phyloP scores from a whole-genome alignment of 495 filamentous ascomycete genomes.

The Xylaria acuta region DNA sequence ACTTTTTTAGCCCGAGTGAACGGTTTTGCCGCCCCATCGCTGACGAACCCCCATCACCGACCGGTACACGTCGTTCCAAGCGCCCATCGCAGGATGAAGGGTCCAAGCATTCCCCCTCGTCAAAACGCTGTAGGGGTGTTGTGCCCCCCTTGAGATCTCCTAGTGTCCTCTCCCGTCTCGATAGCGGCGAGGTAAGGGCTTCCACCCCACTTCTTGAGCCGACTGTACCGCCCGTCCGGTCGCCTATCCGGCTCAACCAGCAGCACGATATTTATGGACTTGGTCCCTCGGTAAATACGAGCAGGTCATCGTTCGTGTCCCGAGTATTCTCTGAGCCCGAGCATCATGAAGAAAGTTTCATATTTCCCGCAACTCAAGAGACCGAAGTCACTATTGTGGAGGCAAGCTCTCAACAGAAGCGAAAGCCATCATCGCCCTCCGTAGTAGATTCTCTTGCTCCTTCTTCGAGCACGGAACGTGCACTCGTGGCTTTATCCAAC shows the following conservation, averaged over 20 bases:
- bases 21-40: neutral
- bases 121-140: conserved; percentile 21
- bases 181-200: conserved; percentile 35
- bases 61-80: conserved; percentile 10
- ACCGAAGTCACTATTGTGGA: conserved; percentile 40
- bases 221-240: neutral
- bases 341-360: conserved; percentile 10
- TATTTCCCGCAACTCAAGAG: conserved; percentile 25
- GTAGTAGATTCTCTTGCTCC: conserved; percentile 31
- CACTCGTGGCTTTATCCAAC: conserved; percentile 29
- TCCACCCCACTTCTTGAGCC: conserved; percentile 28
- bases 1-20: conserved; percentile 25
- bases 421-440: conserved; percentile 27
- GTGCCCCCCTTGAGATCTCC: conserved; percentile 22
- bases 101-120: conserved; percentile 4
- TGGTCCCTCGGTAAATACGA: conserved; percentile 28
- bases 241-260: neutral
- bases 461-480: conserved; percentile 37
- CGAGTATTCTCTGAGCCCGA: conserved; percentile 37
- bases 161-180: conserved; percentile 35
- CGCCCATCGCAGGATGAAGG: conserved; percentile 16
- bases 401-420: conserved; percentile 24
- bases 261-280: conserved; percentile 22
- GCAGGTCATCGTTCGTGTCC: conserved; percentile 32
- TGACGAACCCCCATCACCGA: conserved; percentile 27